phyloP scores from a whole-genome alignment of 257 asterid species.

The Solanum bulbocastanum region DNA sequence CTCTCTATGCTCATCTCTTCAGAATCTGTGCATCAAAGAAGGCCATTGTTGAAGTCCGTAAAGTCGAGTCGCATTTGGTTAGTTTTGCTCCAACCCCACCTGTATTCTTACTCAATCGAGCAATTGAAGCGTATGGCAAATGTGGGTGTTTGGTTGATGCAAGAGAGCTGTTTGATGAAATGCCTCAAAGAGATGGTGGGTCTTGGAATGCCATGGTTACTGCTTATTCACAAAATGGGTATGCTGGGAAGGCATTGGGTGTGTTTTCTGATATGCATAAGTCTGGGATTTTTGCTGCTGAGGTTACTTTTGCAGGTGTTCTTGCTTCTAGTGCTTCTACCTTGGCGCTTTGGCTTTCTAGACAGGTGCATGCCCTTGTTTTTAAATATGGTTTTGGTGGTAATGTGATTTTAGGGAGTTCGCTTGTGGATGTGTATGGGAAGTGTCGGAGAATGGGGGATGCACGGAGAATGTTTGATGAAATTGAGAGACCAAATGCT shows the following conservation, averaged over 20 bases:
- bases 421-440: slow-evolving; percentile 72
- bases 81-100: slow-evolving; percentile 53
- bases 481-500: slow-evolving; percentile 45
- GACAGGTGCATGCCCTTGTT: slow-evolving; percentile 64
- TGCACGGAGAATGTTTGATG: slow-evolving; percentile 72
- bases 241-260: slow-evolving; percentile 20
- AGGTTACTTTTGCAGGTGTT: slow-evolving; percentile 71
- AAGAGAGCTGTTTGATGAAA: slow-evolving; percentile 57
- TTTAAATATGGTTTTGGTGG: slow-evolving; percentile 60
- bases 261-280: slow-evolving; percentile 45
- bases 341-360: slow-evolving; percentile 38
- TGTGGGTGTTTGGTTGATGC: slow-evolving; percentile 59
- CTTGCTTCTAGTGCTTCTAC: slow-evolving; percentile 42
- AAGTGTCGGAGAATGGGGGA: slow-evolving; percentile 59
- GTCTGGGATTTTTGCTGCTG: slow-evolving; percentile 48
- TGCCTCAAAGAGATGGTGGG: slow-evolving; percentile 75
- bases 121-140: slow-evolving; percentile 54
- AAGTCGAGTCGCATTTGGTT: slow-evolving; percentile 56
- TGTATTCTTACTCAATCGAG: slow-evolving; percentile 61
- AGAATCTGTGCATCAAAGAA: slow-evolving; percentile 36
- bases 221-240: slow-evolving; percentile 46
- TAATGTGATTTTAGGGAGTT: slow-evolving; percentile 65
- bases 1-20: slow-evolving; percentile 56
- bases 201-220: slow-evolving; percentile 81
- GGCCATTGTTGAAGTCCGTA: slow-evolving; percentile 61